Evolutionary conservation across 768 basidiomycete genomes (phyloP).

Genomic region (Trametes meyenii): DNA sequence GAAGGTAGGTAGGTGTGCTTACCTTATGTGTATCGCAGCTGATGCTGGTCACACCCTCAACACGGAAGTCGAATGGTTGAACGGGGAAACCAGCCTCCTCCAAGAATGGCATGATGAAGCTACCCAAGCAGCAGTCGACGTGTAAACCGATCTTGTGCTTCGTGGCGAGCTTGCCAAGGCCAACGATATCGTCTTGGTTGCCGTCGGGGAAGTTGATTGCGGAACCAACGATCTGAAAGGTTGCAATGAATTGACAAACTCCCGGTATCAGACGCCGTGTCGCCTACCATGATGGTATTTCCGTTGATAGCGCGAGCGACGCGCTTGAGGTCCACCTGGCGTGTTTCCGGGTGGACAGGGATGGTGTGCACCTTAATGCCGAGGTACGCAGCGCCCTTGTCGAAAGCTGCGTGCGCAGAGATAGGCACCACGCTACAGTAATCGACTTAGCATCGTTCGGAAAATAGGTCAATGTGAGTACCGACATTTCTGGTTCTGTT

Average conservation of each 20-base stretch:
- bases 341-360: conserved; percentile 75
- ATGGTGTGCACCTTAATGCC: conserved; percentile 88
- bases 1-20: conserved; percentile 4
- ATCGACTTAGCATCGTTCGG: conserved; percentile 9
- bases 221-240: conserved; percentile 75
- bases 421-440: conserved; percentile 71
- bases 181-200: conserved; percentile 83
- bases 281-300: conserved; percentile 82
- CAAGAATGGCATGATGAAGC: conserved; percentile 93
- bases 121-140: conserved; percentile 94
- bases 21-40: conserved; percentile 98
- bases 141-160: conserved; percentile 82
- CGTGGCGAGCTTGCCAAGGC: conserved; percentile 73
- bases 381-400: conserved; percentile 89
- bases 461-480: conserved; percentile 4
- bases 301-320: conserved; percentile 87
- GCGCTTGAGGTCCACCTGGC: conserved; percentile 74
- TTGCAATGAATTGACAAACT: background rate
- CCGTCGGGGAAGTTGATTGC: conserved; percentile 86
- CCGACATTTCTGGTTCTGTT: conserved; percentile 89
- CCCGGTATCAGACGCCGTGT: background rate
- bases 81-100: conserved; percentile 74
- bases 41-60: conserved; percentile 90
- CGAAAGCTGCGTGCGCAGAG: conserved; percentile 92
- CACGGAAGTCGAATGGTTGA: conserved; percentile 85